Evolutionary conservation across 2,329 filamentous ascomycete genomes (phyloP).

Genomic region (Shiraia sp.): DNA sequence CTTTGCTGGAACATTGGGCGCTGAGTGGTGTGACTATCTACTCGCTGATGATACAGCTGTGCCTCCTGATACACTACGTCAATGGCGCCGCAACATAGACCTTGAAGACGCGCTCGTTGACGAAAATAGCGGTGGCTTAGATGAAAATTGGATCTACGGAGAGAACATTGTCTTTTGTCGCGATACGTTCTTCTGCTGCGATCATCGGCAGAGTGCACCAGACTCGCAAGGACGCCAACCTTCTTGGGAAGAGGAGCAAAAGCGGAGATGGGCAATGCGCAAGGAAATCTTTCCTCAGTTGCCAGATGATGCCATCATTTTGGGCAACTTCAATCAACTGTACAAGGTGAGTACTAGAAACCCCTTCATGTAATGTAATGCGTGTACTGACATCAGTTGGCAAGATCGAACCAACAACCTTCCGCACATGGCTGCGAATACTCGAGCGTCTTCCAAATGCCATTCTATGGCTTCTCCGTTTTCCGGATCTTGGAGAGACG

Average conservation of each 20-base stretch:
- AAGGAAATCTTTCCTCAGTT: slow-evolving; percentile 87
- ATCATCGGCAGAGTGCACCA: slow-evolving; percentile 87
- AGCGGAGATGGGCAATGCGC: slow-evolving; percentile 85
- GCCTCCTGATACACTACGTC: slow-evolving; percentile 77
- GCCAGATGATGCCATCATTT: slow-evolving; percentile 80
- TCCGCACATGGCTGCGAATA: slow-evolving; percentile 93
- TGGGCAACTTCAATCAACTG: slow-evolving; percentile 97
- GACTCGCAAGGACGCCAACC: slow-evolving; percentile 67
- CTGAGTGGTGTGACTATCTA: slow-evolving; percentile 98
- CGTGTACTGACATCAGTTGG: slow-evolving; percentile 15
- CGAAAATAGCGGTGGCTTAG: slow-evolving; percentile 68
- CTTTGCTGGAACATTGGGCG: slow-evolving; percentile 91
- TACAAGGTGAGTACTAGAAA: slow-evolving; percentile 81
- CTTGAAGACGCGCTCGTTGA: slow-evolving; percentile 69
- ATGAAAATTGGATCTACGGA: slow-evolving; percentile 87
- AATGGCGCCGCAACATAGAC: slow-evolving; percentile 73
- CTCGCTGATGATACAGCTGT: slow-evolving; percentile 88
- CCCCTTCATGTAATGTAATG: not conserved
- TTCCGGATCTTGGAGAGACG: slow-evolving; percentile 88
- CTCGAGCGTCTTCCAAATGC: slow-evolving; percentile 82
- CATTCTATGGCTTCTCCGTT: slow-evolving; percentile 93
- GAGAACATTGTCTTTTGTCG: slow-evolving; percentile 96
- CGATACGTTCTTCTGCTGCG: slow-evolving; percentile 97
- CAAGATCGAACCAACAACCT: slow-evolving; percentile 95
- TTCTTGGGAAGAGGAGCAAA: slow-evolving; percentile 83